Conservation (phyloP, 176 grass and related monocot genomes). For the Eleusine coracana region DNA sequence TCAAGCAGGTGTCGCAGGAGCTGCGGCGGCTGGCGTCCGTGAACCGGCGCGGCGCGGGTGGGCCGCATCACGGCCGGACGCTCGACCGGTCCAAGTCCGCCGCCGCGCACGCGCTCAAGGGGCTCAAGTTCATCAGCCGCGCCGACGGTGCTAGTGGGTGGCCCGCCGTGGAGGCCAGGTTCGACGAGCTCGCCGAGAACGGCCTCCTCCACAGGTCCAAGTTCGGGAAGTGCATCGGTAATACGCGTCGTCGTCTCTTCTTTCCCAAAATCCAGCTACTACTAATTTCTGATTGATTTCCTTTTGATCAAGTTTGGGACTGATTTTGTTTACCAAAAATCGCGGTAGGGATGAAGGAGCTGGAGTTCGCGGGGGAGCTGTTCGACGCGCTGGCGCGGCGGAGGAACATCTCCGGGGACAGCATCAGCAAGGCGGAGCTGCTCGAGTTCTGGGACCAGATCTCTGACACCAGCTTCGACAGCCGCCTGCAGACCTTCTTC, state of each 20-base stretch:
- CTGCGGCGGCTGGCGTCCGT: constrained; percentile 65
- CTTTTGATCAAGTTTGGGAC: too few relatives aligned
- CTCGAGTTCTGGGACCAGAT: constrained; percentile 97
- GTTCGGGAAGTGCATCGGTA: constrained; percentile 96
- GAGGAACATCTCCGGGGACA: constrained; percentile 72
- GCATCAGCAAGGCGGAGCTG: constrained; percentile 81
- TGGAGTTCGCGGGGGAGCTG: constrained; percentile 81
- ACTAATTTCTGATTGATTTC: too few relatives aligned
- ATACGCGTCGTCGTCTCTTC: too few relatives aligned
- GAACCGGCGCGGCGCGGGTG: constrained; percentile 27
- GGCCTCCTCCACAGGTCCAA: constrained; percentile 68
- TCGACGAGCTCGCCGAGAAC: constrained; percentile 65
- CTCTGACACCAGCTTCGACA: constrained; percentile 91
- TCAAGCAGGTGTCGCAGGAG: constrained; percentile 96
- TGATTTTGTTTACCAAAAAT: too few relatives aligned
- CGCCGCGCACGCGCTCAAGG: constrained; percentile 86
- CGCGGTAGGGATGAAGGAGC: constrained; percentile 71
- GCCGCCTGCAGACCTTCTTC: constrained; percentile 95
- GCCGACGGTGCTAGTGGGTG: constrained; percentile 59
- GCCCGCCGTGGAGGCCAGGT: constrained; percentile 69
- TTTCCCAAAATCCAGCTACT: too few relatives aligned
- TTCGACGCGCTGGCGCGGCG: constrained; percentile 82
- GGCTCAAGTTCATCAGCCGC: constrained; percentile 89
- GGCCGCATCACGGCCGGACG: neutral
- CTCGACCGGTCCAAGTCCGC: constrained; percentile 79